These are phyloP conservation scores for Arbutus unedo DNA, from an alignment of 148 eudicot species.

Conservation along the genomic window DNA sequence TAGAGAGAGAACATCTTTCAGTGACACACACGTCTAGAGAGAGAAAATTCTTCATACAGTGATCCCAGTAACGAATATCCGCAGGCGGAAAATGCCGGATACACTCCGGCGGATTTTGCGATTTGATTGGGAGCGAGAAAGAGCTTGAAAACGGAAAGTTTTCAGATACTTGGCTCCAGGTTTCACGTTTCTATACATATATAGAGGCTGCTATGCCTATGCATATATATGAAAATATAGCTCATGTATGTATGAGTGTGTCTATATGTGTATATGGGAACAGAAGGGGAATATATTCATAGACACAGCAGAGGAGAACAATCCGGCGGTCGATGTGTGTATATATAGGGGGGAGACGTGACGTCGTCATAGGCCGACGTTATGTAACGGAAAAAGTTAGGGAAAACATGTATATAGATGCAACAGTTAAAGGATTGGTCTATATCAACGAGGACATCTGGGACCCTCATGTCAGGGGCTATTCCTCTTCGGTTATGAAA, in stretches of 20 bases:
- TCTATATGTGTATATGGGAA: not conserved
- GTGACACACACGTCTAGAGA: not conserved
- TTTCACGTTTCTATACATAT: not conserved
- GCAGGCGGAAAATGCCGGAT: constrained; percentile 6
- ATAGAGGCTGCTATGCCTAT: not conserved
- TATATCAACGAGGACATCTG: not conserved
- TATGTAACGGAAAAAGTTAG: not conserved
- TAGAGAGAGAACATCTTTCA: no score
- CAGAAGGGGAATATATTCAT: not conserved
- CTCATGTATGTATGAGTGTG: no score
- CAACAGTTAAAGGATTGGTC: not conserved
- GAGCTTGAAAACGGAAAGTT: not conserved
- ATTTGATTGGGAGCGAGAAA: not conserved
- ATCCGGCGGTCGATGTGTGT: no score
- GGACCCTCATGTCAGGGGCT: not conserved
- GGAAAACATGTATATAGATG: no score
- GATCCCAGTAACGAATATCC: not conserved
- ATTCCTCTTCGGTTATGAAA: no score
- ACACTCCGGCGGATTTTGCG: not conserved
- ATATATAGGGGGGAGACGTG: not conserved
- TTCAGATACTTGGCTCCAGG: not conserved
- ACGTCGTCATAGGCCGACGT: not conserved
- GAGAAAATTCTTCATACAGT: not conserved
- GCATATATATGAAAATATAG: not conserved
- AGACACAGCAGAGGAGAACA: not conserved